These are phyloP conservation scores for Aquilaria agallochum DNA, from an alignment of 441 rosid species.

Conservation along the genomic window DNA sequence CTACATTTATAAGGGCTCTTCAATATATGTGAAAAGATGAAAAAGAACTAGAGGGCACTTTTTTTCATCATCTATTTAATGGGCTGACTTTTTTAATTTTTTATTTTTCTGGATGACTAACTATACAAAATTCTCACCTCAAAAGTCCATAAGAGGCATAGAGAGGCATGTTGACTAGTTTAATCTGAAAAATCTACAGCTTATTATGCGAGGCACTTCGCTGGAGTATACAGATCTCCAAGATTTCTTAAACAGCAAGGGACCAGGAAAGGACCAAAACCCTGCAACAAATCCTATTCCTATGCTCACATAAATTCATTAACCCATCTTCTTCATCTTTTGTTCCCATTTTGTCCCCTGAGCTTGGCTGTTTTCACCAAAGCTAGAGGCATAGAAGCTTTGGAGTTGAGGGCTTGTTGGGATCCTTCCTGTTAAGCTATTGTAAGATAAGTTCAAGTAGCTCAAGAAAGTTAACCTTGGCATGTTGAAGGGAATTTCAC, in stretches of 20 bases:
- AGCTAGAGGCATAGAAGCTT: constrained; percentile 13
- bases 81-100: no score
- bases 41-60: no score
- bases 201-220: no score
- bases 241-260: constrained; percentile 13
- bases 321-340: background rate
- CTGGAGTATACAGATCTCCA: constrained; percentile 10
- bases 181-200: no score
- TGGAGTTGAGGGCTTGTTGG: constrained; percentile 23
- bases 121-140: no score
- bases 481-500: constrained; percentile 20
- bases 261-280: constrained; percentile 15
- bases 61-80: no score
- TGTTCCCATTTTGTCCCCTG: background rate
- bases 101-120: no score
- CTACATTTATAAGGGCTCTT: no score
- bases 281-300: constrained; percentile 20
- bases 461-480: constrained; percentile 7
- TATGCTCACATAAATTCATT: constrained; percentile 3
- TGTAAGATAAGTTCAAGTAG: constrained; percentile 18
- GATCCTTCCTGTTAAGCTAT: constrained; percentile 15
- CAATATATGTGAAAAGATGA: no score
- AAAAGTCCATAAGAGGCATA: no score
- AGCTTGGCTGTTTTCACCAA: constrained; percentile 7
- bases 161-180: no score